These are phyloP conservation scores for Fragilaria crotonensis DNA, from an alignment of 108 stramenopile species.

Conservation along the genomic window DNA sequence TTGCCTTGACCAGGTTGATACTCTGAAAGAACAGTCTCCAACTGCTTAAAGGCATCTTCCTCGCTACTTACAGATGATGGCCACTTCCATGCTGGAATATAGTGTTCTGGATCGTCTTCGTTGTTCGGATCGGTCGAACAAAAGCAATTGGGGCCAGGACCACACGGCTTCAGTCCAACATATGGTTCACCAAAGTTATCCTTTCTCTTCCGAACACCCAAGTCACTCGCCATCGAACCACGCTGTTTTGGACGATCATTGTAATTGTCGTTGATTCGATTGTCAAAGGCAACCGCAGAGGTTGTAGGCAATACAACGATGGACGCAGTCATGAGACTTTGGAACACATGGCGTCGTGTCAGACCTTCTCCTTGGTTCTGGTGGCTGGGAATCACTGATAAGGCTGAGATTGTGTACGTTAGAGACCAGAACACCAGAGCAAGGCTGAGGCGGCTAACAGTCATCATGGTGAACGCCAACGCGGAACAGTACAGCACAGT, in stretches of 20 bases:
- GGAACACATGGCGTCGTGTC: too few relatives aligned
- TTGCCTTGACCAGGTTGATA: slow-evolving; percentile 72
- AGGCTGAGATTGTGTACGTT: too few relatives aligned
- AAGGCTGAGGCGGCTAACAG: too few relatives aligned
- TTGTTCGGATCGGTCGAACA: slow-evolving; percentile 59
- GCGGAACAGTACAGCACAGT: too few relatives aligned
- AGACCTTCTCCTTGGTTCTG: too few relatives aligned
- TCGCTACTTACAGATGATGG: slow-evolving; percentile 27
- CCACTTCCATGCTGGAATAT: slow-evolving; percentile 62
- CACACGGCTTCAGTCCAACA: slow-evolving; percentile 67
- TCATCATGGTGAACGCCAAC: too few relatives aligned
- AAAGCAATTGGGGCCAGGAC: slow-evolving; percentile 84
- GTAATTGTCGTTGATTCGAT: slow-evolving; percentile 72
- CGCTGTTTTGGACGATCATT: slow-evolving; percentile 78
- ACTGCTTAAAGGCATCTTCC: slow-evolving; percentile 48
- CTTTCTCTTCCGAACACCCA: slow-evolving; percentile 52
- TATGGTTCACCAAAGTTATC: slow-evolving; percentile 67
- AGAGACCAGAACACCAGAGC: too few relatives aligned
- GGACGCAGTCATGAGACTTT: too few relatives aligned
- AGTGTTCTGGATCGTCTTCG: slow-evolving; percentile 55
- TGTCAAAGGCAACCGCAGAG: slow-evolving; percentile 55
- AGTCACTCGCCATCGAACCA: slow-evolving; percentile 67
- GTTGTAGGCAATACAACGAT: too few relatives aligned
- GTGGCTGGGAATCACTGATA: too few relatives aligned
- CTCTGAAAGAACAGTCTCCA: slow-evolving; percentile 42